Evolutionary conservation across 106 monocot genomes (phyloP), one percentile per base, ranked within the genome.

Genomic region (Acanthochlamys bracteata): DNA sequence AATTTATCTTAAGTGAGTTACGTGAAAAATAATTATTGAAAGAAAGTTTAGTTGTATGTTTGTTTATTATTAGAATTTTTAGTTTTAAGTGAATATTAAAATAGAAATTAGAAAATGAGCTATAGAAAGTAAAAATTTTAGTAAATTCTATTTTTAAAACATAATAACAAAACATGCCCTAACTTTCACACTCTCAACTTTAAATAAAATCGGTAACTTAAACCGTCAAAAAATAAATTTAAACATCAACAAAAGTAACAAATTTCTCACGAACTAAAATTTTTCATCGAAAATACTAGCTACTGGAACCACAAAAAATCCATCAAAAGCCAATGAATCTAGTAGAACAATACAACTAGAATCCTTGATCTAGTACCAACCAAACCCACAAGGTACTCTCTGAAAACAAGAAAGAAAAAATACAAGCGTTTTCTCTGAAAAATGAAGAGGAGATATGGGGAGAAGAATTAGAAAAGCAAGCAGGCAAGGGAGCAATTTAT

Each of bases 351-450:
- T 16, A n/a, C 11, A 39, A 60, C 14, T 1, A 7, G 10, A 63
- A 63, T 63, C 62, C 62, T 40, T 19, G 41, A 63, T 63, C 42
- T 20, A 63, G 62, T 42, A 42, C 62, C 33, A 39, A 33, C 25
- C 13, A 25, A 61, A 61, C 27, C 60, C 25, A 0, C 25, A 41
- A 63, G 33, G 21, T 54, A 6, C 16, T 17, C 53, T 17, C n/a
- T 54, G 13, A 13, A n/a, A n/a, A n/a, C n/a, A 45, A 13, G 13
- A 9, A 9, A 9, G 7, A 13, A 45, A 45, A 13, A 9, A 13
- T 7, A 45, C 7, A 55, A 55, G n/a, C n/a, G n/a, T 55, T 7
- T 9, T 55, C 55, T 7, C 12, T 21, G 20, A 21, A 55, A 21
- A 55, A 9, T 9, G 20, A 25, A 58, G 25, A 7, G 57, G 25